These are phyloP conservation scores for Quercus dentata DNA, from an alignment of 306 rosid genomes.

Conservation along the genomic window DNA sequence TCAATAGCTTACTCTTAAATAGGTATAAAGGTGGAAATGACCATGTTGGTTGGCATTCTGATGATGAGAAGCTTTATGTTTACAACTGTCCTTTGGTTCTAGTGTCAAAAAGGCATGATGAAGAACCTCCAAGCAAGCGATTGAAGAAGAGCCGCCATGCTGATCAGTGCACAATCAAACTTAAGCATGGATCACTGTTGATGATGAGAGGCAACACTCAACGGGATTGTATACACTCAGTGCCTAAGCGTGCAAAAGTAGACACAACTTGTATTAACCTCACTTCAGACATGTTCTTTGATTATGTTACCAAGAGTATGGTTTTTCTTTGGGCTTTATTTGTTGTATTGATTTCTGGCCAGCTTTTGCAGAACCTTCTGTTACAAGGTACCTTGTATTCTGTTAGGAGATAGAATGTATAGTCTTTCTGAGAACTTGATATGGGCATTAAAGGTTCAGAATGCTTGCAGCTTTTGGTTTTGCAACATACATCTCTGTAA, in stretches of 20 bases:
- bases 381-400: not conserved
- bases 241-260: conserved; percentile 76
- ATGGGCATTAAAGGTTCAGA: conserved; percentile 1
- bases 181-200: conserved; percentile 83
- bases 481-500: not conserved
- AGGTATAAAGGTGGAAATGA: conserved; percentile 86
- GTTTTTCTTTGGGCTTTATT: not conserved
- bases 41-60: conserved; percentile 93
- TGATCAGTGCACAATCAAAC: conserved; percentile 61
- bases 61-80: conserved; percentile 71
- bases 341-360: not conserved
- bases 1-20: conserved; percentile 84
- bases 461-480: not conserved
- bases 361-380: not conserved
- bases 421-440: conserved; percentile 1
- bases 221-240: conserved; percentile 91
- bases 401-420: conserved; percentile 6
- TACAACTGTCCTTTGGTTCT: conserved; percentile 19
- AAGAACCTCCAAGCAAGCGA: conserved; percentile 60
- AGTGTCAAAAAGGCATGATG: conserved; percentile 34
- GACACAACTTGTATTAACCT: conserved; percentile 85
- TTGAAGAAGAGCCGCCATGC: conserved; percentile 44
- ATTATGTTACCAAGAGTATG: conserved; percentile 11
- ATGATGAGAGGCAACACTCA: conserved; percentile 91
- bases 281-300: conserved; percentile 74